Evolutionary conservation across 139 green algal species (phyloP).

Genomic region (Eudorina sp.): DNA sequence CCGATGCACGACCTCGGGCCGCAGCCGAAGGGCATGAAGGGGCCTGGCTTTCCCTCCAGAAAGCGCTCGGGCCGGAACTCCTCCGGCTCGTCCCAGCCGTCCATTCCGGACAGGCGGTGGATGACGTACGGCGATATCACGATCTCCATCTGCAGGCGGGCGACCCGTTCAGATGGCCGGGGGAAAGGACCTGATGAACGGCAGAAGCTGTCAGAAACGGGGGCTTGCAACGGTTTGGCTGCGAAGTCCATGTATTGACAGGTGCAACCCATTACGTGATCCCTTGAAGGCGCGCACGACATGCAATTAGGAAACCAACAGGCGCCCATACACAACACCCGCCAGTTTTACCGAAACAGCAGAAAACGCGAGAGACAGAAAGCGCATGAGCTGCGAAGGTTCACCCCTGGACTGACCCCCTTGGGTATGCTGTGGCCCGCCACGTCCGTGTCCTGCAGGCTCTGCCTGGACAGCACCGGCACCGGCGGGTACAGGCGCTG

Average conservation of each 20-base stretch:
- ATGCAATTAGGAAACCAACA: neutral
- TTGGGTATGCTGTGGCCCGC: neutral
- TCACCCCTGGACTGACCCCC: neutral
- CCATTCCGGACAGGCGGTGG: neutral
- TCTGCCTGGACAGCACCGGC: neutral
- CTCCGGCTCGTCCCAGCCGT: neutral
- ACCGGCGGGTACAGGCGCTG: neutral
- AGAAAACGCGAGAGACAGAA: too few species aligned
- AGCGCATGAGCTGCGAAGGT: neutral
- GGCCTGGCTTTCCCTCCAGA: neutral
- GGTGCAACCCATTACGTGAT: neutral
- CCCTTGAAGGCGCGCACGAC: neutral
- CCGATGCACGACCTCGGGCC: neutral
- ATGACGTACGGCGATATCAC: neutral
- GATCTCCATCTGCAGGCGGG: neutral
- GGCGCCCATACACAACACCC: neutral
- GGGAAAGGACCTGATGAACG: neutral
- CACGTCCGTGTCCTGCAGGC: neutral
- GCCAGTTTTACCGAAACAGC: neutral
- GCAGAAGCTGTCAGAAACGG: neutral
- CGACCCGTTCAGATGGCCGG: neutral
- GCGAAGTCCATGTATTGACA: too few species aligned
- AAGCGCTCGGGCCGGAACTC: neutral
- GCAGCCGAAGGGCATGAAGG: neutral
- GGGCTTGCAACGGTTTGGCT: neutral